phyloP scores from a whole-genome alignment of 495 filamentous ascomycete species.

The Penicillium soppii region DNA sequence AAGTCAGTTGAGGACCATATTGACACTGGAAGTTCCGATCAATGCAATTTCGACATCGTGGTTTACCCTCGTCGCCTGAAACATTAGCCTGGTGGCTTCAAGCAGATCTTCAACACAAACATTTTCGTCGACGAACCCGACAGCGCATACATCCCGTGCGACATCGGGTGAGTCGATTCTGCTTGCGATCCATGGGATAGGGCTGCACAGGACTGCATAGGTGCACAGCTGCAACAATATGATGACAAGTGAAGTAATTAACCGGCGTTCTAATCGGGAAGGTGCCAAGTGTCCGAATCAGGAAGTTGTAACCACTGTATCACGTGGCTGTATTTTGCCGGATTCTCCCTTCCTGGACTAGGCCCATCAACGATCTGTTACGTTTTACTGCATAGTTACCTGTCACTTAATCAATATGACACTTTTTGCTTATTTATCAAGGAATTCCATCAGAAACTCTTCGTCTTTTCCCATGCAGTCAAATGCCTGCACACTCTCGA shows the following conservation, averaged over 20 bases:
- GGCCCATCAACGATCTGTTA: no score
- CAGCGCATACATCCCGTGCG: conserved; percentile 47
- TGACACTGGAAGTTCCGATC: conserved; percentile 38
- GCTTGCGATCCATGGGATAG: conserved; percentile 13
- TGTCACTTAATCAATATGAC: no score
- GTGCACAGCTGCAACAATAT: not conserved
- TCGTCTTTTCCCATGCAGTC: no score
- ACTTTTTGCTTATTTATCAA: no score
- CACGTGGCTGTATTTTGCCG: no score
- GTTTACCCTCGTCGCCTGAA: conserved; percentile 44
- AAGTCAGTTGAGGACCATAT: conserved; percentile 39
- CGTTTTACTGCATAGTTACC: no score
- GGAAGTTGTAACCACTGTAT: conserved; percentile 22
- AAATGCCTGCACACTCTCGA: no score
- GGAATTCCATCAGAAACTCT: no score
- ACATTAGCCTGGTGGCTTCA: conserved; percentile 1
- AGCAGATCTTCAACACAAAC: conserved; percentile 17
- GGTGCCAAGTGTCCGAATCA: conserved; percentile 7
- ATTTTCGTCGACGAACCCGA: conserved; percentile 41
- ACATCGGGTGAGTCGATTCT: conserved; percentile 29
- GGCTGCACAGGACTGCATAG: no score
- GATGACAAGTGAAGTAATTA: not conserved
- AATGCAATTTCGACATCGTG: conserved; percentile 42
- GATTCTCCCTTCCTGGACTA: no score
- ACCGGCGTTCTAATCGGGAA: not conserved